Percentiles rank a stretch among this genome's conserved stretches.
Conservation (phyloP, 169 alveolate species). For the Eimeria maxima region DNA sequence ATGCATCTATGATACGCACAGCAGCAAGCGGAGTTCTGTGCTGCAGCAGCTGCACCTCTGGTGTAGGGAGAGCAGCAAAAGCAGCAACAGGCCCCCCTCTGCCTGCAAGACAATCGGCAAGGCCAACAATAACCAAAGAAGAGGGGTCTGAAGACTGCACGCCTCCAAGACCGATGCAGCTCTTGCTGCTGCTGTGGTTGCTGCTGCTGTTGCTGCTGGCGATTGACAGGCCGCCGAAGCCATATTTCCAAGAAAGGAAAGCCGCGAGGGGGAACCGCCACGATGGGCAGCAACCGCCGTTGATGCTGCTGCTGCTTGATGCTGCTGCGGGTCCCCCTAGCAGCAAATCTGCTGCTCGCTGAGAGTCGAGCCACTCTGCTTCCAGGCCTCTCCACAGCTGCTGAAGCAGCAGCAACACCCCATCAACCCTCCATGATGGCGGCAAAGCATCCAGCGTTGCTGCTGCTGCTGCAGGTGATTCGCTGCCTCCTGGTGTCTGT, state of each 20-base stretch:
- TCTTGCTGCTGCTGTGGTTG: slow-evolving; percentile 63
- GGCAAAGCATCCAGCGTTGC: slow-evolving; percentile 44
- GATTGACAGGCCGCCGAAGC: slow-evolving; percentile 22
- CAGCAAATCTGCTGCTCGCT: background rate
- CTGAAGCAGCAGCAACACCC: slow-evolving; percentile 65
- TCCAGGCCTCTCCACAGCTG: slow-evolving; percentile 39
- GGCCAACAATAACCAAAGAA: background rate
- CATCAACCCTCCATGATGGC: background rate
- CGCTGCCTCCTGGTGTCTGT: background rate
- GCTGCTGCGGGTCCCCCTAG: background rate
- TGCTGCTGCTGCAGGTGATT: slow-evolving; percentile 18
- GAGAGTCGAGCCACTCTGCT: background rate
- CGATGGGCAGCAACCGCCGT: background rate
- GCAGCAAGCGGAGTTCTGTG: slow-evolving; percentile 24
- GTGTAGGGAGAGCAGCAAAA: background rate
- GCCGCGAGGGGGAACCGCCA: slow-evolving; percentile 35
- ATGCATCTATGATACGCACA: background rate
- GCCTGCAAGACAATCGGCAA: background rate
- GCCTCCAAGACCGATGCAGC: background rate
- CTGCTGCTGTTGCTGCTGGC: too few species aligned
- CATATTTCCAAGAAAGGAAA: slow-evolving; percentile 23
- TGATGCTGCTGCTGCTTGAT: background rate
- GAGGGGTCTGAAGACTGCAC: slow-evolving; percentile 11
- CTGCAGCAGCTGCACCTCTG: slow-evolving; percentile 56
- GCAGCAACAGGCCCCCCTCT: slow-evolving; percentile 16